Base-by-base conservation (phyloP, 495 filamentous ascomycete species). In the Pyronema domesticum region DNA sequence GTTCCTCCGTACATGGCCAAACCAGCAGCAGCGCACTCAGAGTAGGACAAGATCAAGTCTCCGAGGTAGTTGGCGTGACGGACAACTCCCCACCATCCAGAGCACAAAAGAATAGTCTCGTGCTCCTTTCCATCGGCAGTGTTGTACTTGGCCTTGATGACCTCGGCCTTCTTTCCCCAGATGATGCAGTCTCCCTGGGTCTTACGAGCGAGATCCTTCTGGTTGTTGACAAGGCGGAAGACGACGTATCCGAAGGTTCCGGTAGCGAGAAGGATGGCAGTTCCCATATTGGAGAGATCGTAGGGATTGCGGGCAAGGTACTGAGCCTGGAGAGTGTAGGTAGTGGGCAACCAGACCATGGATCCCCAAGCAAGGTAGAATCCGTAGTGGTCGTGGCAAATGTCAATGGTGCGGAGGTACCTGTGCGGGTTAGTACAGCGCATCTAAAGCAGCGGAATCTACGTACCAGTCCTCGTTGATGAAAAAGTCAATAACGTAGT, bases 401-500 rank as follows among this genome's bases (percentile, higher is more conserved):
- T 76, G 54, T 76, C 73, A 37, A 76, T 72, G 7, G 73, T 76
- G 35, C 68, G 60, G 33, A 74, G 69, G 47, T 75, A 74, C 67
- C 67, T 68, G 15, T 1, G 13, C 14, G 35, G 5, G 39, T 33
- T 10, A 14, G 23, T 35, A 61, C 40, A 62, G 55, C n/a, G 35
- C 48, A 50, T 13, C n/a, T 14, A 1, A 18, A 1, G 33, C 13
- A 10, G 6, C n/a, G 17, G 14, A 43, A 33, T 14, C 42, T 34
- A 57, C 44, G 36, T 8, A 67, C 71, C 72, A 73, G 46, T 68
- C 67, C 58, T 76, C 73, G 40, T 75, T 72, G 57, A 69, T 59
- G 64, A 74, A 75, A 60, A 76, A 76, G 57, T 76, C 73, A 4
- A 72, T 65, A 1, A 72, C 68, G 50, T 74, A 74, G 45, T 72